Evolutionary conservation across 2,329 filamentous ascomycete genomes (phyloP).

Genomic region (Curvularia spicifera): DNA sequence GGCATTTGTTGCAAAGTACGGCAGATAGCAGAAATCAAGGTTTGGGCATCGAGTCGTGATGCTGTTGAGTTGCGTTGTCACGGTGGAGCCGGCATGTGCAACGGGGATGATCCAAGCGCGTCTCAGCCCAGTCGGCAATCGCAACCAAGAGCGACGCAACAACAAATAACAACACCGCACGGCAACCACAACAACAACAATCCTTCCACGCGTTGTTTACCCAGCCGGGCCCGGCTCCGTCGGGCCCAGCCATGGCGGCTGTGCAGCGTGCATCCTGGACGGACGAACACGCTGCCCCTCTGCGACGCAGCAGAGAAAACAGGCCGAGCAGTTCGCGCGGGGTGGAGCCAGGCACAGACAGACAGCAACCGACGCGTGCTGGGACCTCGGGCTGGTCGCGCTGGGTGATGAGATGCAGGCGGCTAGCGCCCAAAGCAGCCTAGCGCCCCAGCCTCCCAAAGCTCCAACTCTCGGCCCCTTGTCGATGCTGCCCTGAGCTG

Average conservation of each 20-base stretch:
- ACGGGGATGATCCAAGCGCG: slow-evolving; percentile 9
- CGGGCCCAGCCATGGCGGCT: background rate
- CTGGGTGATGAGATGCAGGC: slow-evolving; percentile 22
- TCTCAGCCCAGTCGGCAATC: background rate
- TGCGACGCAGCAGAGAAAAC: background rate
- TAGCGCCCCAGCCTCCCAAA: slow-evolving; percentile 28
- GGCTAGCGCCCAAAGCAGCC: slow-evolving; percentile 18
- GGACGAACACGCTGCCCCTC: background rate
- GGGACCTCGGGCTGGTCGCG: slow-evolving; percentile 28
- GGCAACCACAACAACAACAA: slow-evolving; percentile 3
- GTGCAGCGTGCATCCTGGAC: background rate
- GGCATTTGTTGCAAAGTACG: slow-evolving; percentile 44
- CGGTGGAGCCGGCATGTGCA: slow-evolving; percentile 4
- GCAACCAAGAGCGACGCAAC: background rate
- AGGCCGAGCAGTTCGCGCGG: slow-evolving; percentile 16
- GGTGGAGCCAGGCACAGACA: background rate
- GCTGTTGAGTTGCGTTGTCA: slow-evolving; percentile 12
- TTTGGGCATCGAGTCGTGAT: background rate
- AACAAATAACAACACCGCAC: slow-evolving; percentile 6
- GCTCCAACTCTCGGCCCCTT: slow-evolving; percentile 19
- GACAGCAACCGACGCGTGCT: slow-evolving; percentile 9
- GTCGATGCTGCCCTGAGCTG: slow-evolving; percentile 14
- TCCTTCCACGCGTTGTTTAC: background rate
- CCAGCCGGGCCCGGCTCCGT: background rate
- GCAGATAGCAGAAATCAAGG: slow-evolving; percentile 20